Evolutionary conservation across 2,329 filamentous ascomycete genomes (phyloP), one percentile per base, ranked within the genome.

Genomic region (Apiospora koreana): DNA sequence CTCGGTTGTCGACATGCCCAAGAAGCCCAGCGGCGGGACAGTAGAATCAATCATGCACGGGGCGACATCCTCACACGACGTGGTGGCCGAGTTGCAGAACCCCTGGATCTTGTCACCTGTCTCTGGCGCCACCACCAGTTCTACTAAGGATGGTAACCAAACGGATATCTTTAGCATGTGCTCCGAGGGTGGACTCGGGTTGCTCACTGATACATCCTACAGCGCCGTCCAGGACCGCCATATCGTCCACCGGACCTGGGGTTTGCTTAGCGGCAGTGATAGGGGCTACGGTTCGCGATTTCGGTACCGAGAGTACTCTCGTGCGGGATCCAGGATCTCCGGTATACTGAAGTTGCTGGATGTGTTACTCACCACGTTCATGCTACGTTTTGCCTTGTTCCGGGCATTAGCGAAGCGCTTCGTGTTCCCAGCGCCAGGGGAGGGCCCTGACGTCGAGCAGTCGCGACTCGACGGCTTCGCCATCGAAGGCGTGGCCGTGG

Each of bases 231-330:
- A 72, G 64, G 69, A 74, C 65, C 71, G 73, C 18, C 70, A 71
- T 21, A 58, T 75, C 25, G 71, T 75, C n/a, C 72, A 75, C 35
- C 71, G 72, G 28, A 74, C 75, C 1, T 75, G 75, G 74, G 73
- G 73, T 10, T 68, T 76, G n/a, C 70, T 74, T 28, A 25, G 67
- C 18, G 68, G 41, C 31, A 71, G 72, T 9, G 66, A 64, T 21
- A 58, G 70, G 10, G 67, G 43, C 6, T 76, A 75, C 62, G 73
- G 74, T 1, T 66, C 72, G 42, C 71, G 67, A 21, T 75, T 76
- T 66, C 68, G 68, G 35, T 76, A 71, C 45, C 74, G 71, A 67
- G 75, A 75, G 66, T 75, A 74, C 35, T 68, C 70, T 12, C 70
- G 68, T 38, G 72, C 62, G 12, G 68, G 71, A 3, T 76, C 74